Base-by-base conservation (phyloP, 169 alveolate species). In the Eimeria sp. region DNA sequence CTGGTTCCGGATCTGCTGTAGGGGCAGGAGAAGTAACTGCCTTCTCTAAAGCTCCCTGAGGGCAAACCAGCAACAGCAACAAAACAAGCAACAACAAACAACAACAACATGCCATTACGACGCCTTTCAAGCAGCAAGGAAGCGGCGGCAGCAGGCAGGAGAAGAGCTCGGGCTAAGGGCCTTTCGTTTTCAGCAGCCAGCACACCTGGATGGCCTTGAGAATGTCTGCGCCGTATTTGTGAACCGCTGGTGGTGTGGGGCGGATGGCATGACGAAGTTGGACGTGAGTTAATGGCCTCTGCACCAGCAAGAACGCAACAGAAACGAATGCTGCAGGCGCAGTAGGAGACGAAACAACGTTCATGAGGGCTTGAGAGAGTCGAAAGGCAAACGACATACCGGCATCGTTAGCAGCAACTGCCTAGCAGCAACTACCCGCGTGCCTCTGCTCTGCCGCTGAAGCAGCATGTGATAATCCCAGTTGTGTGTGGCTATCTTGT, bases 231-330 rank as follows among this genome's bases (percentile, higher is more conserved):
- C 93, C 80, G 93, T 85, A 64, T 33, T 82, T 82, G 80, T 62
- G 80, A 8, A 85, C 66, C 43, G 82, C 93, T 40, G 93, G 52
- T 56, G 93, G 93, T 85, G 93, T 85, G 78, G 93, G 93, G 82
- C 95, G 85, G 76, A 89, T 66, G 87, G 95, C 83, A 60, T 71
- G 85, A 18, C 85, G 95, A 54, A 89, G 95, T 37, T 66, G 95
- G 87, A 71, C 74, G 76, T 89, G 95, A n/a, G 23, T 64, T 16
- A 89, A 14, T n/a, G 95, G 85, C 33, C 87, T 71, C 85, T 71
- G 74, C 85, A 89, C 74, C 72, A 71, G 76, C 87, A 89, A 40
- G 87, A 88, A 3, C 90, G 43, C 40, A 49, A 20, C 25, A 46
- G 27, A 33, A 83, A 37, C 76, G 56, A 58, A 83, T 23, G 66